Percentiles rank a stretch among this genome's conserved stretches.
phyloP scores from a whole-genome alignment of 192 early-diverging fungal species.

The Linnemannia elongata region DNA sequence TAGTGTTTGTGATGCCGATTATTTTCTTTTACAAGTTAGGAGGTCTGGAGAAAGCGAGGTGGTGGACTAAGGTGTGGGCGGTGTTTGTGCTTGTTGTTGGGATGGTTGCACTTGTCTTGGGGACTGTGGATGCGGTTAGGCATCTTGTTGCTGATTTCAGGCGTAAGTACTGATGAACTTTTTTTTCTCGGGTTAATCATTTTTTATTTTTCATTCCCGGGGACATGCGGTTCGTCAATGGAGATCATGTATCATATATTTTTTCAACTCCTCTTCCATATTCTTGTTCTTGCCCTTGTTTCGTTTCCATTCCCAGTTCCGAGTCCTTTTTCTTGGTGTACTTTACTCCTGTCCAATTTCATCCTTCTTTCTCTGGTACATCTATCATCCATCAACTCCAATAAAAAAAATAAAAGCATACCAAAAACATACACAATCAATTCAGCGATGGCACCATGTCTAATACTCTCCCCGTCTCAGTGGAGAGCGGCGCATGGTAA shows the following conservation, averaged over 20 bases:
- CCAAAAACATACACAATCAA: not conserved
- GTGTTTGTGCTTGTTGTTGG: conserved; percentile 67
- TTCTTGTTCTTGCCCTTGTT: not conserved
- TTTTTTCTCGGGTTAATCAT: not conserved
- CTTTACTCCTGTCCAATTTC: not conserved
- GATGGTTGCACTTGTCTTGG: conserved; percentile 62
- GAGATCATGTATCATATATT: not conserved
- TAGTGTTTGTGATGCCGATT: conserved; percentile 82
- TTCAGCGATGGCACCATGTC: not conserved
- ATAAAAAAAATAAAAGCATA: not conserved
- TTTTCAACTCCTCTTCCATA: not conserved
- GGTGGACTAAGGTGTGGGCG: conserved; percentile 64
- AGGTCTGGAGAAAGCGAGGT: conserved; percentile 61
- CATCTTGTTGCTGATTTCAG: conserved; percentile 62
- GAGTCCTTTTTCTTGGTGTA: not conserved
- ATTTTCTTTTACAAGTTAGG: conserved; percentile 79
- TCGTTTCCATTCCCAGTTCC: not conserved
- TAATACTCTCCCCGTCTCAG: not conserved
- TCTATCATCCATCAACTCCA: not conserved
- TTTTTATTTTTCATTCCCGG: not conserved
- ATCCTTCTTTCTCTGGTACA: not conserved
- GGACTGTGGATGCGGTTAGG: conserved; percentile 65
- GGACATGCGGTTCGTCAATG: not conserved
- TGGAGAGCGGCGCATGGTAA: not conserved
- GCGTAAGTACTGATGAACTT: not conserved